Base-by-base conservation (phyloP, 2,329 filamentous ascomycete species). In the Xylariaceae sp. region DNA sequence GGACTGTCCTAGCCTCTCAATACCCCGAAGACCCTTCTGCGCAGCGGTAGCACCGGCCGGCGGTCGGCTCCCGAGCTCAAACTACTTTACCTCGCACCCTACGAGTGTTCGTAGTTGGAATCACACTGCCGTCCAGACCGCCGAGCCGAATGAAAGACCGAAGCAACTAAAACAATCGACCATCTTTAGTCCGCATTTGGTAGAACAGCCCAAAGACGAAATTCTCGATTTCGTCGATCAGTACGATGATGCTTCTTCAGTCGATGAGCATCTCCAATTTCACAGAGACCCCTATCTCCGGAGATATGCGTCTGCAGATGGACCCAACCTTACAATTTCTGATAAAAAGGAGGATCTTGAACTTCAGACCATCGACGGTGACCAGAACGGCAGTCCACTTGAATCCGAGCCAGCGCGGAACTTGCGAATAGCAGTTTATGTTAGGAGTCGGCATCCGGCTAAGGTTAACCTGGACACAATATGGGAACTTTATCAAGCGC, bases 201-300 rank as follows among this genome's bases (percentile, higher is more conserved):
- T 51, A 7, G 17, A 6, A 37, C 58, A 46, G 24, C 43, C 28
- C 14, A 69, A 76, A 65, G 67, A 80, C 21, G 76, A 84, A 45
- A 76, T 87, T 24, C 74, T 87, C 55, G 76, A 74, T 0, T 73
- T 86, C 43, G 78, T 88, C 40, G 78, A 80, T 37, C 76, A 79
- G 17, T 80, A 80, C 37, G 75, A 77, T 39, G 76, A 76, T 44
- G 74, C 74, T 16, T n/a, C n/a, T n/a, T 75, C 75, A 5, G 79
- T 82, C 9, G 78, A 85, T 12, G 82, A 86, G 24, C 78, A 85
- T 58, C 72, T 86, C 37, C 73, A 80, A 29, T 77, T 79, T 40
- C 68, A 84, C 43, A 76, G 75, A 21, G 82, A 86, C 56, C 84
- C 83, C 0, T 84, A 81, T 60, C 74, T 80, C 45, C 76, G 80